Evolutionary conservation across 1,139 yeast genomes (phyloP).

Genomic region (Meyerozyma athensensis): DNA sequence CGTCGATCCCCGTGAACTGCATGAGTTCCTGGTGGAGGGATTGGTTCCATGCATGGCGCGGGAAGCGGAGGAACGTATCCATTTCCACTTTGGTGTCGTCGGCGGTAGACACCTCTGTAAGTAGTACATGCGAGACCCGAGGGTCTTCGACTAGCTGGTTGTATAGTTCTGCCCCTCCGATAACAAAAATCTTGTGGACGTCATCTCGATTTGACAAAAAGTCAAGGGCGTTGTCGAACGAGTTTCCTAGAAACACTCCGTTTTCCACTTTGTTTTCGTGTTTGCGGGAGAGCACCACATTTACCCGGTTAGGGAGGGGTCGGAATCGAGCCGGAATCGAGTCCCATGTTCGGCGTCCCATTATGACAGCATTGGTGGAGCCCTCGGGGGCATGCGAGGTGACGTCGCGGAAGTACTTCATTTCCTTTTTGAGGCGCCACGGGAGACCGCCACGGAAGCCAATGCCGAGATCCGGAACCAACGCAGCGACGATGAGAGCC

Average conservation of each 20-base stretch:
- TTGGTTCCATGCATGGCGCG: slow-evolving; percentile 34
- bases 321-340: slow-evolving; percentile 81
- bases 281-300: slow-evolving; percentile 66
- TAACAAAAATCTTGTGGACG: slow-evolving; percentile 64
- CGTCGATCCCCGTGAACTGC: slow-evolving; percentile 36
- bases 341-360: slow-evolving; percentile 98
- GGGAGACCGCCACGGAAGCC: slow-evolving; percentile 82
- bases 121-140: slow-evolving; percentile 51
- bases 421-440: slow-evolving; percentile 82
- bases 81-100: slow-evolving; percentile 39
- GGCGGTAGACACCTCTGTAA: slow-evolving; percentile 61
- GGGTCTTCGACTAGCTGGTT: slow-evolving; percentile 45
- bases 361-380: slow-evolving; percentile 70
- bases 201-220: slow-evolving; percentile 14
- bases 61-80: slow-evolving; percentile 59
- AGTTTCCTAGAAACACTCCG: slow-evolving; percentile 37
- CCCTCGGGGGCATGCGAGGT: slow-evolving; percentile 43
- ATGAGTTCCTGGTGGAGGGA: slow-evolving; percentile 30
- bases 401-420: slow-evolving; percentile 75
- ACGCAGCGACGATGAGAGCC: slow-evolving; percentile 77
- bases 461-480: slow-evolving; percentile 76
- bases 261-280: slow-evolving; percentile 16
- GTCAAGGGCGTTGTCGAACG: slow-evolving; percentile 43
- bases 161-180: slow-evolving; percentile 93
- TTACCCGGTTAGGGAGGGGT: slow-evolving; percentile 73